Conservation (phyloP, 805 yeast species). For the Metschnikowia reukaufii region DNA sequence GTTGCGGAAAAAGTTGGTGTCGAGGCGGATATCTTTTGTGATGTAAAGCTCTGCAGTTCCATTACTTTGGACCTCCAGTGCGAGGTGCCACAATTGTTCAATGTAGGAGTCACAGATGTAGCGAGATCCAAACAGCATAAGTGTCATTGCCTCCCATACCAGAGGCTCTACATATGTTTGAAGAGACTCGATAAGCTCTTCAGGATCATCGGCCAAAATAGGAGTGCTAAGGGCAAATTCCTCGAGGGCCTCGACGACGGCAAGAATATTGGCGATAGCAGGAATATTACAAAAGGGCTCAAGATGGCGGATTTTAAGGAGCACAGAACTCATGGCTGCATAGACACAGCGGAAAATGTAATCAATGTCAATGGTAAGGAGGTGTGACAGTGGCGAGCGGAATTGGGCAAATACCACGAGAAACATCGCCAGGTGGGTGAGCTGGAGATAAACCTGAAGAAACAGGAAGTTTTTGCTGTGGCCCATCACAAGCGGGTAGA, state of each 20-base stretch:
- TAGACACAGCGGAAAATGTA: conserved; percentile 13
- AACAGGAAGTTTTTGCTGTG: conserved; percentile 10
- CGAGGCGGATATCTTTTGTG: conserved; percentile 9
- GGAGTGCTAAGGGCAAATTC: conserved; percentile 13
- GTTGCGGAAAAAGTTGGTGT: conserved; percentile 15
- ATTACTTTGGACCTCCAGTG: conserved; percentile 7
- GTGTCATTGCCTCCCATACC: conserved; percentile 10
- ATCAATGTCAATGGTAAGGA: conserved; percentile 11
- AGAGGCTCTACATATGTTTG: conserved; percentile 8
- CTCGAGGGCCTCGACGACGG: conserved; percentile 11
- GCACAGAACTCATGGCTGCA: conserved; percentile 8
- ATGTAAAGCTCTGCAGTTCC: conserved; percentile 11
- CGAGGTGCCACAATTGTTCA: conserved; percentile 17
- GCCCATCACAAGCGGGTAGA: conserved; percentile 7
- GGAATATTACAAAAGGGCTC: conserved; percentile 11
- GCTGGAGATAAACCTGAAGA: conserved; percentile 9
- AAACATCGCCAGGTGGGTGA: conserved; percentile 15
- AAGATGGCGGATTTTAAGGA: conserved; percentile 6
- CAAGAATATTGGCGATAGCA: conserved; percentile 8
- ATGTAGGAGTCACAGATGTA: conserved; percentile 10
- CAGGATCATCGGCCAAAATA: conserved; percentile 3
- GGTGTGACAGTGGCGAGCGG: conserved; percentile 11
- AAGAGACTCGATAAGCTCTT: conserved; percentile 12
- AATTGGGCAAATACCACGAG: conserved; percentile 17
- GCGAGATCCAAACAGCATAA: conserved; percentile 15